Conservation (phyloP, 2,329 filamentous ascomycete genomes). For the Sporothrix pallida region DNA sequence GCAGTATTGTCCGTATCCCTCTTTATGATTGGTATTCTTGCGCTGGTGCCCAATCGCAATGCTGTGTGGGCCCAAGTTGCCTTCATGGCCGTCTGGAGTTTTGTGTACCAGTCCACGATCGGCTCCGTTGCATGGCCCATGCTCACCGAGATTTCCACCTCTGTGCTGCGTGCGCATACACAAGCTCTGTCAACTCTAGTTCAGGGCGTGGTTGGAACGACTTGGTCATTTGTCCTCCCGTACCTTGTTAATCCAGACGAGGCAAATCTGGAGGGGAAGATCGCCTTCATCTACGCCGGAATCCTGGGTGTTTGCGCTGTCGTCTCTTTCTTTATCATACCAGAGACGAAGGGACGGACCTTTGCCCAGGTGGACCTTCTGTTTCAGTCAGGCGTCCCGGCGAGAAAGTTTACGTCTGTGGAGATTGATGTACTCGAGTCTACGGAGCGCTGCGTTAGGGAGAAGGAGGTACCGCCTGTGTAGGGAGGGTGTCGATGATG, state of each 20-base stretch:
- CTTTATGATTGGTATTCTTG: conserved; percentile 13
- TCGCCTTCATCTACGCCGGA: conserved; percentile 5
- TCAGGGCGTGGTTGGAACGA: not conserved
- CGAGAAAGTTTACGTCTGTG: not conserved
- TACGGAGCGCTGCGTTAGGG: not conserved
- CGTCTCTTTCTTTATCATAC: not conserved
- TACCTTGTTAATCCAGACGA: conserved; percentile 17
- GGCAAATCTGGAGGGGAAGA: not conserved
- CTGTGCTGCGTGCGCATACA: not conserved
- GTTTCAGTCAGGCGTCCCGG: not conserved
- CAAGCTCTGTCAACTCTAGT: not conserved
- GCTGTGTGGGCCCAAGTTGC: conserved; percentile 8
- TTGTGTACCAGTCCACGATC: conserved; percentile 15
- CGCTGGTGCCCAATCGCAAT: not conserved
- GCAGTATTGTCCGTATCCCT: not conserved
- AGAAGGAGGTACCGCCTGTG: not conserved
- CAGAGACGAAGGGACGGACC: conserved; percentile 13
- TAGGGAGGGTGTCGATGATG: not conserved
- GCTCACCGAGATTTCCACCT: conserved; percentile 3
- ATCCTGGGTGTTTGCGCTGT: not conserved
- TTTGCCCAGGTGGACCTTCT: conserved; percentile 15
- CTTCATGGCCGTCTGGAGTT: conserved; percentile 16
- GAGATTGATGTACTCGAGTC: conserved; percentile 2
- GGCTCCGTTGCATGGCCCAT: conserved; percentile 17
- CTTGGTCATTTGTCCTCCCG: conserved; percentile 3